Conservation (phyloP, 108 stramenopile species). For the Cyclotella cryptica region DNA sequence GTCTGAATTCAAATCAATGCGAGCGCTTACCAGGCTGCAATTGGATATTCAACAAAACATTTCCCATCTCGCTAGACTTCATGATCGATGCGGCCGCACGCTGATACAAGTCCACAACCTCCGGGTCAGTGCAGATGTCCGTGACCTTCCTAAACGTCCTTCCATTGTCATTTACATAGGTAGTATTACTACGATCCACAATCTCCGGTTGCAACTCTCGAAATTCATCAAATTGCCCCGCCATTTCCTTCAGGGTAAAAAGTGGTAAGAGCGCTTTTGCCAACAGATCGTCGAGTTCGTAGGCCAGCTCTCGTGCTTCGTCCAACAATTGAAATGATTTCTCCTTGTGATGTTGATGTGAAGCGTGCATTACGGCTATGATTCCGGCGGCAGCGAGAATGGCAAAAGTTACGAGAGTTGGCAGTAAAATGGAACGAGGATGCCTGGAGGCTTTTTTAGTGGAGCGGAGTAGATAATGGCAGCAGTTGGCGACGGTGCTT, state of each 20-base stretch:
- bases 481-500: no score
- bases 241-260: neutral
- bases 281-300: neutral
- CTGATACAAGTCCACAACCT: neutral
- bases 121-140: neutral
- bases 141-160: neutral
- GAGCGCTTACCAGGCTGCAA: neutral
- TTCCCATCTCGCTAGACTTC: neutral
- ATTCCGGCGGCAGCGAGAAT: neutral
- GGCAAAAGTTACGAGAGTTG: neutral
- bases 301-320: neutral
- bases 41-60: neutral
- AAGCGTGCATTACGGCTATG: neutral
- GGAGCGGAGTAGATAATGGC: neutral
- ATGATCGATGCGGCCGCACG: neutral
- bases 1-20: no score
- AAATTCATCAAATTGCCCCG: slow-evolving; percentile 1
- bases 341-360: neutral
- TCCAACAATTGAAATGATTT: neutral
- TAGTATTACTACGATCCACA: neutral
- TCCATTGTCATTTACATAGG: neutral
- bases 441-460: neutral
- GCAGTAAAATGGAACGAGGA: neutral
- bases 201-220: neutral
- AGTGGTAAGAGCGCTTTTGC: neutral